phyloP scores from a whole-genome alignment of 768 basidiomycete genomes.

The Mycena kentingensis region DNA sequence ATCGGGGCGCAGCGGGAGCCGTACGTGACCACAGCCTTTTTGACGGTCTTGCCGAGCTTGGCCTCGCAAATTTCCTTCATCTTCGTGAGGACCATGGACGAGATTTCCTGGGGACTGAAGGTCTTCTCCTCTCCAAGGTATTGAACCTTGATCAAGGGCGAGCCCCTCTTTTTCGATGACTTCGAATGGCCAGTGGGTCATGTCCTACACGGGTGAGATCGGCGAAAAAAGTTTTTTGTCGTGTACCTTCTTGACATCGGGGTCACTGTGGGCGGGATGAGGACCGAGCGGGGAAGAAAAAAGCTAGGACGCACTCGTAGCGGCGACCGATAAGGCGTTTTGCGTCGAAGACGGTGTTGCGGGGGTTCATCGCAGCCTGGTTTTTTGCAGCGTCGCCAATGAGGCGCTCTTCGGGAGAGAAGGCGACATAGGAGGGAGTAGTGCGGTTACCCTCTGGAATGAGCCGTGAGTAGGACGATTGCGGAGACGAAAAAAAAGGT shows the following conservation, averaged over 20 bases:
- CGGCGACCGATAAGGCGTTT: slow-evolving; percentile 98
- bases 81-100: slow-evolving; percentile 99
- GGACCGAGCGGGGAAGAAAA: not conserved
- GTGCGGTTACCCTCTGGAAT: slow-evolving; percentile 92
- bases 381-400: slow-evolving; percentile 99
- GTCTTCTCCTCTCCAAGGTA: slow-evolving; percentile 95
- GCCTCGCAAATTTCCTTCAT: slow-evolving; percentile 99
- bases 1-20: slow-evolving; percentile 33
- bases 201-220: slow-evolving; percentile 59
- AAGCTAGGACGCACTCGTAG: slow-evolving; percentile 90
- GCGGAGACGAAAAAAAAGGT: not conserved
- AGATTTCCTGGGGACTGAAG: slow-evolving; percentile 98
- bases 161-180: slow-evolving; percentile 96
- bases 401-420: slow-evolving; percentile 92
- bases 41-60: slow-evolving; percentile 96
- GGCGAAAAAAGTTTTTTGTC: slow-evolving; percentile 15
- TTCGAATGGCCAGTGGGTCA: slow-evolving; percentile 96
- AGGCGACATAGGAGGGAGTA: slow-evolving; percentile 99
- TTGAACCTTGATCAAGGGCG: slow-evolving; percentile 93
- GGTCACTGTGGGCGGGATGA: slow-evolving; percentile 56
- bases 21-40: slow-evolving; percentile 98
- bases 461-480: slow-evolving; percentile 14
- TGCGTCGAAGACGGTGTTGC: slow-evolving; percentile 98
- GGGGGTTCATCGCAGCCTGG: slow-evolving; percentile 99
- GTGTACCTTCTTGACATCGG: slow-evolving; percentile 86